Evolutionary conservation across 169 alveolate species (phyloP), one percentile per base, ranked within the genome.

Genomic region (Plasmodium inui): DNA sequence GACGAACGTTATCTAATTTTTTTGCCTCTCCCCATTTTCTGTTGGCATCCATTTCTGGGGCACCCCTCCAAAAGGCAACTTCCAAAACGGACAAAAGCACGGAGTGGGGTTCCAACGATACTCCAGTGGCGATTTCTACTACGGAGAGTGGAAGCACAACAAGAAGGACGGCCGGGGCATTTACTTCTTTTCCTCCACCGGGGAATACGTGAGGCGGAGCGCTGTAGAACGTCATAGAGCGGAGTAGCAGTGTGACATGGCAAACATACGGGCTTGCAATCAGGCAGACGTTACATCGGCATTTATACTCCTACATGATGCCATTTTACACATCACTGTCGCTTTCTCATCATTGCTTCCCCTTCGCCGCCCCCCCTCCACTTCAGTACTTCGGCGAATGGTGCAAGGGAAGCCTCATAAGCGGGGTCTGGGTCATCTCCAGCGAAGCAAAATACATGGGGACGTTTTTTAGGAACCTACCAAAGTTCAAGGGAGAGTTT

Each of bases 51-150:
- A 67, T 67, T 67, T 67, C 19, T n/a, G 7, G 55, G 74, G 17
- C 26, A 17, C 67, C 61, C 26, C 17, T 8, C 53, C 32, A 53
- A 82, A 7, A 95, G 99, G 99, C 37, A 94, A 97, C 86, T 97
- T 96, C 91, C 96, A 92, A 72, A 88, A 96, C 34, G 98, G 98
- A 5, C 92, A 86, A 73, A 93, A 98, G 91, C 93, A 96, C 55
- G 99, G 99, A 17, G 98, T 96, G 91, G 99, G 99, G 44, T 97
- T 98, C 41, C 97, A 96, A 83, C 97, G 96, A 46, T 98, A 97
- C 84, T 95, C 96, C 8, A 98, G 97, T 83, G 97, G 98, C 67
- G 99, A 98, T 83, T 95, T 97, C 39, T 98, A 98, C 93, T 96
- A 97, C 74, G 99, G 99, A 22, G 84, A 93, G 53, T 98, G 99